Base-by-base conservation (phyloP, 129 eudicot genomes). In the Arctium minus region DNA sequence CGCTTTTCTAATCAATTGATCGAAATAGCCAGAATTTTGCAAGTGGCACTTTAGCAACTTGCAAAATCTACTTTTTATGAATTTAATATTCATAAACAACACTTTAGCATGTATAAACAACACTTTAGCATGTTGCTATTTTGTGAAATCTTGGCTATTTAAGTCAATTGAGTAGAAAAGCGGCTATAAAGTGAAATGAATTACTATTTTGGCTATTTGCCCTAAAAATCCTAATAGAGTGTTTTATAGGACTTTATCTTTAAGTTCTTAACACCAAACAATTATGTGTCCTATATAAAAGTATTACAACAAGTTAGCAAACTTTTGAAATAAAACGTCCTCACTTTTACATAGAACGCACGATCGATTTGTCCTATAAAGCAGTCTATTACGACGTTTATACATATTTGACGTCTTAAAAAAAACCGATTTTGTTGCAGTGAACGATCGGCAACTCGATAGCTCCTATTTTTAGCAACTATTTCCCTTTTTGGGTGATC, bases 401-500 rank as follows among this genome's bases (percentile, higher is more conserved):
- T 53, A 53, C 65, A 13, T 13, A 53, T 53, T 53, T 53, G 1
- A 15, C 7, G 5, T 15, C 22, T 15, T 53, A 53, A 15, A 53
- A 22, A 22, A 53, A 53, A 13, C 1, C 65, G 27, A 15, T 53
- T 17, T 53, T 53, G 5, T 53, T 53, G 65, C 15, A 53, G 6
- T n/a, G 6, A 53, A 15, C 65, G 3, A 5, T 53, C 22, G 5
- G 5, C 65, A 53, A 53, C 65, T 15, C 22, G 0, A 53, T 53
- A 22, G 11, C 65, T 37, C 11, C 13, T 56, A 77, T 71, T 70
- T 71, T 53, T 72, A 77, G 68, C 38, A 44, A 36, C 60, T 8
- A 36, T 70, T 48, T 81, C 18, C 27, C 7, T 75, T 78, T 72
- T 84, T 11, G 78, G 27, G 68, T 78, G 39, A 83, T 78, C 60